A percentile compares a stretch with the other conserved stretches of the same genome.
Evolutionary conservation across 441 rosid genomes (phyloP).

Genomic region (Macaranga tanarius): DNA sequence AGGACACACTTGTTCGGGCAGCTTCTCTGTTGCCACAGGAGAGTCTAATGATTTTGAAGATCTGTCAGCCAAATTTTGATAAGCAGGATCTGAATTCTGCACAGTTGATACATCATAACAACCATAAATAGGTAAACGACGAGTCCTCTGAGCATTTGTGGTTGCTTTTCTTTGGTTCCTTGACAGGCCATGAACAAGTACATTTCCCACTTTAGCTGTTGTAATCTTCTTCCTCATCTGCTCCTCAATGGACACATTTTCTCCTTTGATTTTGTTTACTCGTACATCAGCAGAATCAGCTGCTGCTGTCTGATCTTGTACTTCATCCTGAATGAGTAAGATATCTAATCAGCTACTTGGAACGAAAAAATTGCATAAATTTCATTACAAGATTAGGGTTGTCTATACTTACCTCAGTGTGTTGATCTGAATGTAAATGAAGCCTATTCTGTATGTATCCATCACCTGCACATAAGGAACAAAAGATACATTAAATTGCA

Average conservation of each 20-base stretch:
- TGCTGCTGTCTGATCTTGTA: conserved; percentile 11
- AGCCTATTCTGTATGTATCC: conserved; percentile 35
- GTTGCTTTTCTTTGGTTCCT: conserved; percentile 35
- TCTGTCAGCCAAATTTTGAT: conserved; percentile 20
- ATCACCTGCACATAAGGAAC: conserved; percentile 40
- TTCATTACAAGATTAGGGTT: conserved; percentile 5
- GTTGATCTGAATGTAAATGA: conserved; percentile 36
- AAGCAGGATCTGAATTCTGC: conserved; percentile 24
- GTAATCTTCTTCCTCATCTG: conserved; percentile 36
- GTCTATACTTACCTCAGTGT: conserved; percentile 37
- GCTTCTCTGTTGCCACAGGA: conserved; percentile 17
- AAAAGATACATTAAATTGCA: not conserved
- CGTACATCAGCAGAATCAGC: conserved; percentile 22
- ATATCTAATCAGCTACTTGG: not conserved
- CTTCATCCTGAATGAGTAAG: conserved; percentile 32
- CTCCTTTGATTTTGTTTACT: conserved; percentile 31
- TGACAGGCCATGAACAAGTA: conserved; percentile 23
- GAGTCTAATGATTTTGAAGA: conserved; percentile 25
- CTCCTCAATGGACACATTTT: conserved; percentile 33
- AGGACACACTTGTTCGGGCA: conserved; percentile 13
- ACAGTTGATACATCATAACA: conserved; percentile 35
- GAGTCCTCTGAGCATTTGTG: conserved; percentile 32
- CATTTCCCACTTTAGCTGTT: conserved; percentile 34
- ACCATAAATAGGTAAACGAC: conserved; percentile 29
- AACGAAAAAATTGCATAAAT: not conserved